Evolutionary conservation across 768 basidiomycete genomes (phyloP).

Genomic region (Russula foetens): DNA sequence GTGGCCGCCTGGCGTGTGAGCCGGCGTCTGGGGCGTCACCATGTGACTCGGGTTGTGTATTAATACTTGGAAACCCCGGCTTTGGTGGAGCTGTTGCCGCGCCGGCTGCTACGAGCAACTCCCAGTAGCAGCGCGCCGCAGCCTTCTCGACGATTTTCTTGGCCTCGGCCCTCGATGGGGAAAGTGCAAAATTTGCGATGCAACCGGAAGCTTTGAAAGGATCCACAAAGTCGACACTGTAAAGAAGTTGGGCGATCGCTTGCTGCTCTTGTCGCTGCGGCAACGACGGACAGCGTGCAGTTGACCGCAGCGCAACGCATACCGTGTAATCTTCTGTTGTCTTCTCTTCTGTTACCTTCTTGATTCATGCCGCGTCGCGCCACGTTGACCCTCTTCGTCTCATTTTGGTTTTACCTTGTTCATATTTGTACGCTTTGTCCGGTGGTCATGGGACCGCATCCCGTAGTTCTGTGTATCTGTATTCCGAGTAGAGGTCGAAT

Average conservation of each 20-base stretch:
- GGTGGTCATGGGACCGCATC: background rate
- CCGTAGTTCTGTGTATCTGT: background rate
- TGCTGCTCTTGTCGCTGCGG: background rate
- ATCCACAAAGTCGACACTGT: background rate
- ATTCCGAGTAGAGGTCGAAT: background rate
- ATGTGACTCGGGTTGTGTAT: background rate
- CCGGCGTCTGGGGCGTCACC: background rate
- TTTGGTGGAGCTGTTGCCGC: slow-evolving; percentile 4
- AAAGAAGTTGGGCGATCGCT: background rate
- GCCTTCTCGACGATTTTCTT: background rate
- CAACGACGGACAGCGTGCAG: background rate
- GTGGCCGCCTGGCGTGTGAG: background rate
- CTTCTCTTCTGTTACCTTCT: background rate
- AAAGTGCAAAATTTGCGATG: background rate
- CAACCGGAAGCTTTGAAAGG: background rate
- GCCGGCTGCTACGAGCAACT: background rate
- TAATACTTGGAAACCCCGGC: slow-evolving; percentile 9
- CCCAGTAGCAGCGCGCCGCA: background rate
- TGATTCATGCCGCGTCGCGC: background rate
- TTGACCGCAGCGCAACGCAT: background rate
- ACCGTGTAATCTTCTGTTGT: background rate
- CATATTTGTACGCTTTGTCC: background rate
- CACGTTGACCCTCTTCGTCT: background rate
- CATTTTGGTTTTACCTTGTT: background rate
- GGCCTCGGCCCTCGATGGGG: background rate